Conservation (phyloP, 73 alveolate genomes). For the Durusdinium trenchii region DNA sequence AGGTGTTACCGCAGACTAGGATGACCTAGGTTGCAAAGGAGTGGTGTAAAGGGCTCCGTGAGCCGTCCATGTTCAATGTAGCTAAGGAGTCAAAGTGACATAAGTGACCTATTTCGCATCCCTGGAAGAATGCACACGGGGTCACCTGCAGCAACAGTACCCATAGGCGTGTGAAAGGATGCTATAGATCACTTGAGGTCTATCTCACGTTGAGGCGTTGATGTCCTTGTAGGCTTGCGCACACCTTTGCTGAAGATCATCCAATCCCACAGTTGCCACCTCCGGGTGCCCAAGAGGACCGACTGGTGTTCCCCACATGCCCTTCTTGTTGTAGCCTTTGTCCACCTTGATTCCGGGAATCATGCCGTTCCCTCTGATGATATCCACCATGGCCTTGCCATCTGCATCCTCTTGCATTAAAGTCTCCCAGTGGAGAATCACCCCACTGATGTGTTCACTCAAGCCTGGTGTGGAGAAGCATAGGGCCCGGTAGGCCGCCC, state of each 20-base stretch:
- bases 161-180: too few species aligned
- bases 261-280: slow-evolving; percentile 96
- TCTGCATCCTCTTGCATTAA: slow-evolving; percentile 98
- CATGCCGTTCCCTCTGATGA: slow-evolving; percentile 98
- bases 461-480: slow-evolving; percentile 98
- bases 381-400: slow-evolving; percentile 98
- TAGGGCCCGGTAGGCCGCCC: slow-evolving; percentile 99
- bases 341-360: slow-evolving; percentile 99
- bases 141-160: too few species aligned
- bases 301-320: slow-evolving; percentile 54
- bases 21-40: too few species aligned
- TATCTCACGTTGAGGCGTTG: too few species aligned
- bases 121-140: too few species aligned
- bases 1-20: too few species aligned
- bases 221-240: slow-evolving; percentile 63
- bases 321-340: slow-evolving; percentile 97
- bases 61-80: too few species aligned
- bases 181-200: too few species aligned
- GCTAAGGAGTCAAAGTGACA: too few species aligned
- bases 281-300: slow-evolving; percentile 85
- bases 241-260: slow-evolving; percentile 96
- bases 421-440: slow-evolving; percentile 99
- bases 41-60: too few species aligned
- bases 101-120: too few species aligned
- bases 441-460: slow-evolving; percentile 99